phyloP scores from a whole-genome alignment of 2,329 filamentous ascomycete species.

The Phaeophleospora eucalypticola region DNA sequence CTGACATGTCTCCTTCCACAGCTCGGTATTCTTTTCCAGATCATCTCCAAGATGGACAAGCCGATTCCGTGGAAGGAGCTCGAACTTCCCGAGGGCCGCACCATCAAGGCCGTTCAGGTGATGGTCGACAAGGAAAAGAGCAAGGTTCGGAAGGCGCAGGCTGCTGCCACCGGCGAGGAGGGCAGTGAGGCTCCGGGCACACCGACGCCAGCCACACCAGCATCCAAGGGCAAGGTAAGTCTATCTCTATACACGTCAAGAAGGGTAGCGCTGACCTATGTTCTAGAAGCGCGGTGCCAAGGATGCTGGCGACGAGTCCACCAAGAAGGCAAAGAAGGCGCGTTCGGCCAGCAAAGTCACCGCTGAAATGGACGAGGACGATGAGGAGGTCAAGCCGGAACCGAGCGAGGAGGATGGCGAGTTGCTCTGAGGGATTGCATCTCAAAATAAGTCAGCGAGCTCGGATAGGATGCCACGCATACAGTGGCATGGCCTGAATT shows the following conservation, averaged over 20 bases:
- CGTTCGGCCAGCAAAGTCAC: conserved; percentile 10
- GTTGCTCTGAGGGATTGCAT: conserved; percentile 2
- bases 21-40: conserved; percentile 27
- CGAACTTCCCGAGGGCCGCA: conserved; percentile 30
- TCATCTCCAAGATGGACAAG: conserved; percentile 24
- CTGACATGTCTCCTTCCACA: no score
- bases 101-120: conserved; percentile 26
- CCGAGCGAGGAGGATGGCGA: conserved; percentile 5
- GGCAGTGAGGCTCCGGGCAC: conserved; percentile 7
- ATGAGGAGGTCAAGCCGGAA: conserved; percentile 12
- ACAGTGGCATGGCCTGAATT: conserved; percentile 8
- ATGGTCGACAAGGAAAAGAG: conserved; percentile 33
- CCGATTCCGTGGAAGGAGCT: conserved; percentile 29
- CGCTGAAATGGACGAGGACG: conserved; percentile 10
- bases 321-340: conserved; percentile 17
- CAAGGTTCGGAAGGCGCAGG: conserved; percentile 23
- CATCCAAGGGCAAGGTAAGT: conserved; percentile 16
- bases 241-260: background rate
- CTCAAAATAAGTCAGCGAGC: no score
- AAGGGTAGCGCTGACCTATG: conserved; percentile 4
- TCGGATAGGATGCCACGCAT: background rate
- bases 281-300: conserved; percentile 23
- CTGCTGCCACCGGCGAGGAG: conserved; percentile 12
- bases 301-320: conserved; percentile 14
- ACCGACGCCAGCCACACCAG: conserved; percentile 10